Conservation (phyloP, 768 basidiomycete species). For the Cystobasidium tubakii region DNA sequence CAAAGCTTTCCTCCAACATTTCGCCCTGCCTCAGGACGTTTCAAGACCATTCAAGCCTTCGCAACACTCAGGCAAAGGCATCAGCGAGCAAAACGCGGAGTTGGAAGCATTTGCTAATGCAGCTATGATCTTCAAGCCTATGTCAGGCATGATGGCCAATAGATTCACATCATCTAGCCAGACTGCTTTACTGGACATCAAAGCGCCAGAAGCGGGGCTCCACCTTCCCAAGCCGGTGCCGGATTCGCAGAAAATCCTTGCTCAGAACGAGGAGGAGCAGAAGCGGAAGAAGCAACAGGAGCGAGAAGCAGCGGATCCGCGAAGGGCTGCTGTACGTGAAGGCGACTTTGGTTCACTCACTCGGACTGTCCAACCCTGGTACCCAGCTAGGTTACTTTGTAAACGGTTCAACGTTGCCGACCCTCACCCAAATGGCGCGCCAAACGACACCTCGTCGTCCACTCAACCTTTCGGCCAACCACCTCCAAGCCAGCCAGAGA, state of each 20-base stretch:
- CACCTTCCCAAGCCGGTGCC: slow-evolving; percentile 47
- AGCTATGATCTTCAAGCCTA: slow-evolving; percentile 82
- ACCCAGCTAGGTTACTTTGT: slow-evolving; percentile 76
- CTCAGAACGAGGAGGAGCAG: slow-evolving; percentile 21
- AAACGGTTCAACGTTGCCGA: slow-evolving; percentile 90
- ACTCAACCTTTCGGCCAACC: slow-evolving; percentile 33
- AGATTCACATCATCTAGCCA: slow-evolving; percentile 65
- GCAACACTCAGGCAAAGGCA: slow-evolving; percentile 45
- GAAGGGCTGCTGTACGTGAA: slow-evolving; percentile 69
- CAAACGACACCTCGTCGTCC: slow-evolving; percentile 16
- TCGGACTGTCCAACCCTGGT: slow-evolving; percentile 66
- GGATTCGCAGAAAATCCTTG: not conserved
- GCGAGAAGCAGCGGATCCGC: slow-evolving; percentile 59
- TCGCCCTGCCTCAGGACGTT: slow-evolving; percentile 56
- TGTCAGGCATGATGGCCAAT: slow-evolving; percentile 84
- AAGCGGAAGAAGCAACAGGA: slow-evolving; percentile 50
- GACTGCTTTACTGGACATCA: slow-evolving; percentile 45
- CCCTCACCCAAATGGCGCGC: slow-evolving; percentile 59
- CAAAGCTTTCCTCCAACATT: slow-evolving; percentile 68
- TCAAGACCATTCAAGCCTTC: slow-evolving; percentile 37
- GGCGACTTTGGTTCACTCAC: slow-evolving; percentile 91
- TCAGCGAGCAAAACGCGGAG: slow-evolving; percentile 69
- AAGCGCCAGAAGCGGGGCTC: slow-evolving; percentile 50
- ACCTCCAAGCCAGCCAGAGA: slow-evolving; percentile 8
- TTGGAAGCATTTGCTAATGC: slow-evolving; percentile 78